phyloP scores from a whole-genome alignment of 257 asterid species.

The Paraleonurus japonicus region DNA sequence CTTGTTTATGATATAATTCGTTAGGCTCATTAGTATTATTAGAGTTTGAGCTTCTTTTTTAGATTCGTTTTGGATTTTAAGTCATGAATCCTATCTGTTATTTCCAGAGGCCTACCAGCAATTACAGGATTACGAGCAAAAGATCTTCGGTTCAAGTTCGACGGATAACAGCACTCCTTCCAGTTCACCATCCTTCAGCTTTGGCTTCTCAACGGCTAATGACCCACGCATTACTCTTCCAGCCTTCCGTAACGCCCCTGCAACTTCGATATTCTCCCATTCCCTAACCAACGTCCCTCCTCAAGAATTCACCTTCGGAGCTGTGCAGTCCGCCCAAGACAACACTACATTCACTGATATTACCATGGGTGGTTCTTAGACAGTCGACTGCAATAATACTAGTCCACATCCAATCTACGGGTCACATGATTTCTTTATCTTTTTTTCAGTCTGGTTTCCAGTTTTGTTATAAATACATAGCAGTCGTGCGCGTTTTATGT shows the following conservation, averaged over 20 bases:
- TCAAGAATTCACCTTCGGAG: slow-evolving; percentile 6
- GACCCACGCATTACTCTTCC: not conserved
- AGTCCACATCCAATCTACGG: not conserved
- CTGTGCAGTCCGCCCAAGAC: slow-evolving; percentile 10
- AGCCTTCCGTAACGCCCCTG: not conserved
- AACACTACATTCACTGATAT: not conserved
- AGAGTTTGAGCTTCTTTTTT: too few relatives aligned
- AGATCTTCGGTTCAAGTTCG: not conserved
- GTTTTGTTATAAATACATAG: not conserved
- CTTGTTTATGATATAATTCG: too few relatives aligned
- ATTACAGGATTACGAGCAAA: not conserved
- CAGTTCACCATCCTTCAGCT: not conserved
- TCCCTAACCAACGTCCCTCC: not conserved
- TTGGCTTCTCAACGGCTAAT: not conserved
- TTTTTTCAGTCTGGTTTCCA: not conserved
- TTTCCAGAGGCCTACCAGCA: not conserved
- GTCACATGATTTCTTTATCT: not conserved
- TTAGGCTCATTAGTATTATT: too few relatives aligned
- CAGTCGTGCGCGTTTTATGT: not conserved
- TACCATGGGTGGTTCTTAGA: slow-evolving; percentile 13
- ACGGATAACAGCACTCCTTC: not conserved
- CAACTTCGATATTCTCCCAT: not conserved
- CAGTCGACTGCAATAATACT: not conserved
- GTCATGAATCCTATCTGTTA: not conserved
- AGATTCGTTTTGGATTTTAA: too few relatives aligned